These are phyloP conservation scores for Fusarium sp. DNA, from an alignment of 2,329 filamentous ascomycete species.

Conservation along the genomic window DNA sequence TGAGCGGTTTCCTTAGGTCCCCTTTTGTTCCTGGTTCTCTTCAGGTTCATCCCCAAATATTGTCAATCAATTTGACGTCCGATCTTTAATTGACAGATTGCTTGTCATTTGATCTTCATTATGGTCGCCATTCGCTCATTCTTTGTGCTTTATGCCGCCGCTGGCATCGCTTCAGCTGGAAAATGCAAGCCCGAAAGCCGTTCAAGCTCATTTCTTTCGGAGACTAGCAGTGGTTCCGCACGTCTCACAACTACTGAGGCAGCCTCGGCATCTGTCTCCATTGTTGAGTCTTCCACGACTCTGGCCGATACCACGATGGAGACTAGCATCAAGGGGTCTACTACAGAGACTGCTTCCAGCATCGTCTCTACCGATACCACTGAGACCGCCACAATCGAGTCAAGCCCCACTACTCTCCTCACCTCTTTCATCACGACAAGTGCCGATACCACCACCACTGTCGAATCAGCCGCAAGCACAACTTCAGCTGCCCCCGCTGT, in stretches of 20 bases:
- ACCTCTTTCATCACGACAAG: background rate
- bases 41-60: too few species aligned
- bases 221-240: background rate
- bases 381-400: background rate
- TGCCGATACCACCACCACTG: background rate
- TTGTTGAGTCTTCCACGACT: too few species aligned
- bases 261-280: accelerated
- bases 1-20: too few species aligned
- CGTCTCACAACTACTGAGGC: background rate
- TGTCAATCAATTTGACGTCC: slow-evolving; percentile 1
- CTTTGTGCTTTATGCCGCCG: accelerated
- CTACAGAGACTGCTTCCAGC: background rate
- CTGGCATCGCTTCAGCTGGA: background rate
- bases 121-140: background rate
- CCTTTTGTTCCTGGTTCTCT: too few species aligned
- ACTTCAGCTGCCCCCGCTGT: background rate
- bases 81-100: background rate
- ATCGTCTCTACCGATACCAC: background rate
- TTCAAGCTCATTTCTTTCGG: accelerated
- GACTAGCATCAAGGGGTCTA: background rate
- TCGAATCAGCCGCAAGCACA: background rate
- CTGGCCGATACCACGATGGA: accelerated
- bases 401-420: background rate
- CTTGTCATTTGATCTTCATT: too few species aligned
- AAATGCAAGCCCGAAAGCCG: background rate